Conservation (phyloP, 2,329 filamentous ascomycete genomes). For the Trichoderma polysporum region DNA sequence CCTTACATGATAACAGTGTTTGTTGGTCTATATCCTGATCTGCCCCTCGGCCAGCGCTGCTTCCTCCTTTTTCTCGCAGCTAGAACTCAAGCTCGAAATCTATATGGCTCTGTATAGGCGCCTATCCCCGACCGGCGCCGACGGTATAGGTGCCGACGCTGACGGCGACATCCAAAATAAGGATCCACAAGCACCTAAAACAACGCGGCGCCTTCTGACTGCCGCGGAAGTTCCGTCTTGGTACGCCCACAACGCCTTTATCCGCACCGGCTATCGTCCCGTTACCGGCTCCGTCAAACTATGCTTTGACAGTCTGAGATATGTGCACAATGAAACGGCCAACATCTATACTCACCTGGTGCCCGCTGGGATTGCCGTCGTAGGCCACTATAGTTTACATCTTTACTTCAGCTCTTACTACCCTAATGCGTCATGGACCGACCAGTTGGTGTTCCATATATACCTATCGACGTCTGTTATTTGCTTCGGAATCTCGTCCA, state of each 20-base stretch:
- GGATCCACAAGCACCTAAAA: neutral
- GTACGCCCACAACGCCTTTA: slow-evolving; percentile 43
- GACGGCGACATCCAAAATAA: neutral
- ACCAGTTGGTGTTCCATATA: slow-evolving; percentile 41
- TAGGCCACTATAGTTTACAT: slow-evolving; percentile 31
- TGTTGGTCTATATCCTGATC: neutral
- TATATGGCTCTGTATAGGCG: slow-evolving; percentile 2
- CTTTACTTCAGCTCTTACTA: slow-evolving; percentile 32
- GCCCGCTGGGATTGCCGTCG: slow-evolving; percentile 36
- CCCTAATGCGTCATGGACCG: slow-evolving; percentile 33
- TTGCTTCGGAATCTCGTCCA: slow-evolving; percentile 40
- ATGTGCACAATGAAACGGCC: slow-evolving; percentile 38
- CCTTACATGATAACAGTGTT: neutral
- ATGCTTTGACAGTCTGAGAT: slow-evolving; percentile 42
- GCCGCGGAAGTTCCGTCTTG: slow-evolving; percentile 37
- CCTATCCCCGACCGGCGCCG: neutral
- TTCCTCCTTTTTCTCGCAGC: neutral
- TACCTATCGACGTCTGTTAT: slow-evolving; percentile 38
- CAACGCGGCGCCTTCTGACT: neutral
- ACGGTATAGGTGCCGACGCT: neutral
- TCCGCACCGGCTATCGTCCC: slow-evolving; percentile 44
- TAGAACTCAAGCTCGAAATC: neutral
- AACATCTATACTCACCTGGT: slow-evolving; percentile 42
- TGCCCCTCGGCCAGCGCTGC: neutral
- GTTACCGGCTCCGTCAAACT: slow-evolving; percentile 36